Evolutionary conservation across 2,329 filamentous ascomycete genomes (phyloP).

Genomic region (Lecanicillium sp.): DNA sequence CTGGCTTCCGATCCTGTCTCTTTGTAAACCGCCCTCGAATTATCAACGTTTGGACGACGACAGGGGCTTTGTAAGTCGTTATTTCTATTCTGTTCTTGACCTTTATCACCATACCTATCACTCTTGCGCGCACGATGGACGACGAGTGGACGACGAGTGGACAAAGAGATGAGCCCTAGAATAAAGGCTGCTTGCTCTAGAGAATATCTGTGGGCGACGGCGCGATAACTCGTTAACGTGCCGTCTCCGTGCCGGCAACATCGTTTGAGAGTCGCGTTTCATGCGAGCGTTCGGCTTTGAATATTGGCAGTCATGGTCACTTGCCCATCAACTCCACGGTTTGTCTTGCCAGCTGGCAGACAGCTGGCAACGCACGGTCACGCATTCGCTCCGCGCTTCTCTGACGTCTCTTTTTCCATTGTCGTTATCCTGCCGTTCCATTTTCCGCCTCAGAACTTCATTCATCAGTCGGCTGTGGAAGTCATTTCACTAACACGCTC

Average conservation of each 20-base stretch:
- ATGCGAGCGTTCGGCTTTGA: no score
- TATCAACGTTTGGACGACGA: constrained; percentile 3
- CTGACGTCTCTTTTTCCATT: constrained; percentile 3
- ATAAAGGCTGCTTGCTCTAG: no score
- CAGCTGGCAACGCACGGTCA: constrained; percentile 1
- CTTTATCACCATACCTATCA: no score
- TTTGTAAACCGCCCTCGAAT: not conserved
- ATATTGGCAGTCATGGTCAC: no score
- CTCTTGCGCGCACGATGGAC: constrained; percentile 1
- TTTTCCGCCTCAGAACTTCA: not conserved
- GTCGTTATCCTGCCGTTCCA: constrained; percentile 6
- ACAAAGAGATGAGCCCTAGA: no score
- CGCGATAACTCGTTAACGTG: no score
- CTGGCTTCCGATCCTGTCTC: not conserved
- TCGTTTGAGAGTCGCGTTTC: no score
- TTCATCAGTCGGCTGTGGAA: constrained; percentile 5
- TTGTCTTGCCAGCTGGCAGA: not conserved
- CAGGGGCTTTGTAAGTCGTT: constrained; percentile 3
- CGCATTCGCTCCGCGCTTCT: constrained; percentile 2
- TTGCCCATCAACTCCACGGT: not conserved
- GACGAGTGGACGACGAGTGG: no score
- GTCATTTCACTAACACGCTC: constrained; percentile 10
- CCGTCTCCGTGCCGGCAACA: no score
- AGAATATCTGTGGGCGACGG: no score
- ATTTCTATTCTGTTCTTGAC: no score